Conservation (phyloP, 1,284 basidiomycete genomes). For the Farysia itapuensis region DNA sequence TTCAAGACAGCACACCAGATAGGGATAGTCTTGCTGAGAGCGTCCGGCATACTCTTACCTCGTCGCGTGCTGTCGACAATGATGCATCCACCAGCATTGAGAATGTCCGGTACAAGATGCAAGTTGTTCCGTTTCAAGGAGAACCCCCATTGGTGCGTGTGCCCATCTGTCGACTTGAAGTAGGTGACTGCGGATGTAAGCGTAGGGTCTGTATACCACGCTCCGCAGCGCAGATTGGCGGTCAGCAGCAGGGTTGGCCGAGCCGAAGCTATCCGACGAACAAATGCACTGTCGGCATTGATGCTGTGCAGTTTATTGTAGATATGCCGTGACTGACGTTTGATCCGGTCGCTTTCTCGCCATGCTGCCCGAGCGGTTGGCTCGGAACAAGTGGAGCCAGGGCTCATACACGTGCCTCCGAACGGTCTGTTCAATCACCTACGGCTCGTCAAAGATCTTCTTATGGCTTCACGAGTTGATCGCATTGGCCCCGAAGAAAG, state of each 20-base stretch:
- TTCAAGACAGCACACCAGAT: slow-evolving; percentile 96
- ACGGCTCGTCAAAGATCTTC: no score
- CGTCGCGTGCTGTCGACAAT: slow-evolving; percentile 89
- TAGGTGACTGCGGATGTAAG: slow-evolving; percentile 67
- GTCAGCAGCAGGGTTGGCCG: slow-evolving; percentile 9
- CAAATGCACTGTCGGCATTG: slow-evolving; percentile 11
- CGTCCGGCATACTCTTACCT: slow-evolving; percentile 92
- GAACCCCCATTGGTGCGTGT: slow-evolving; percentile 66
- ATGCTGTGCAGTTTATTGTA: slow-evolving; percentile 33
- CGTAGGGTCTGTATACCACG: slow-evolving; percentile 83
- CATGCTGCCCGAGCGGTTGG: slow-evolving; percentile 6
- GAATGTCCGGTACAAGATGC: slow-evolving; percentile 71
- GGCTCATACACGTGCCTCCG: no score
- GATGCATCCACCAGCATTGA: slow-evolving; percentile 73
- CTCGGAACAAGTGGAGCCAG: no score
- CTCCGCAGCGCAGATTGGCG: slow-evolving; percentile 91
- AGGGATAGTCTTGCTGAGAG: slow-evolving; percentile 88
- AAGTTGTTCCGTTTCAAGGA: slow-evolving; percentile 71
- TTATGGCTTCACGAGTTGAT: no score
- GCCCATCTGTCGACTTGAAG: slow-evolving; percentile 97
- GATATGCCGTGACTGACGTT: slow-evolving; percentile 34
- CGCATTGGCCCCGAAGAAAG: no score
- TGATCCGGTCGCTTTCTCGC: slow-evolving; percentile 21
- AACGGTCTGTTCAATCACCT: no score
- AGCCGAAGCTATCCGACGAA: slow-evolving; percentile 6